phyloP scores from a whole-genome alignment of 352 stramenopile species.

The Globisporangium iwayamae region DNA sequence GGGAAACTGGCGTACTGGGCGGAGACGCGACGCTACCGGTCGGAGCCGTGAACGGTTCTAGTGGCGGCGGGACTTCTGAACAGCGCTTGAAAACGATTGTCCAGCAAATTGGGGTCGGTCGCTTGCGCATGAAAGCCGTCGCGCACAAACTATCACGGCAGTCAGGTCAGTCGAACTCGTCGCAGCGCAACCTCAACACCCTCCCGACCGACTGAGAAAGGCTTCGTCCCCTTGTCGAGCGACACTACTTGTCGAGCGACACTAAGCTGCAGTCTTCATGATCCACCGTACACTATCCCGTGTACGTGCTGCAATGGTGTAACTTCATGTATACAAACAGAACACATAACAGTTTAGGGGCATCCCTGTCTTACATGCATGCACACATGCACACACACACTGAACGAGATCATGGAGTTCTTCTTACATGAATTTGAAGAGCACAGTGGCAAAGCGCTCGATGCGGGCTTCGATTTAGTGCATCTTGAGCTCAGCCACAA shows the following conservation, averaged over 20 bases:
- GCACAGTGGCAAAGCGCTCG: too few relatives aligned
- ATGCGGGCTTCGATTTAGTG: too few relatives aligned
- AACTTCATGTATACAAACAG: too few relatives aligned
- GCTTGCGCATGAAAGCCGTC: conserved; percentile 6
- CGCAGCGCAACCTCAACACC: conserved; percentile 5
- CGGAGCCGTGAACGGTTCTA: neutral
- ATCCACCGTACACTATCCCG: too few relatives aligned
- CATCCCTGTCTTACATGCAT: too few relatives aligned
- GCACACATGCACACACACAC: too few relatives aligned
- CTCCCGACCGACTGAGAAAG: neutral
- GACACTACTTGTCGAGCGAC: neutral
- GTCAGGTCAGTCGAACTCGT: neutral
- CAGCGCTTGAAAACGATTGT: conserved; percentile 13
- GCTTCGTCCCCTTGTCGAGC: neutral
- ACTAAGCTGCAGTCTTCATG: too few relatives aligned
- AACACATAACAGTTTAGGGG: too few relatives aligned
- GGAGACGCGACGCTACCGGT: neutral
- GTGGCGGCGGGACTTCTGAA: neutral
- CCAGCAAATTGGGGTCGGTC: conserved; percentile 8
- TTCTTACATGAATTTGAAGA: too few relatives aligned
- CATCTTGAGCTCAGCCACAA: too few relatives aligned
- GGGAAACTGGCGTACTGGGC: neutral
- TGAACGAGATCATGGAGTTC: too few relatives aligned
- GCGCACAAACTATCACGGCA: conserved; percentile 11
- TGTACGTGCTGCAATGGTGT: too few relatives aligned